Conservation (phyloP, 306 rosid species). For the Quillaja saponaria region DNA sequence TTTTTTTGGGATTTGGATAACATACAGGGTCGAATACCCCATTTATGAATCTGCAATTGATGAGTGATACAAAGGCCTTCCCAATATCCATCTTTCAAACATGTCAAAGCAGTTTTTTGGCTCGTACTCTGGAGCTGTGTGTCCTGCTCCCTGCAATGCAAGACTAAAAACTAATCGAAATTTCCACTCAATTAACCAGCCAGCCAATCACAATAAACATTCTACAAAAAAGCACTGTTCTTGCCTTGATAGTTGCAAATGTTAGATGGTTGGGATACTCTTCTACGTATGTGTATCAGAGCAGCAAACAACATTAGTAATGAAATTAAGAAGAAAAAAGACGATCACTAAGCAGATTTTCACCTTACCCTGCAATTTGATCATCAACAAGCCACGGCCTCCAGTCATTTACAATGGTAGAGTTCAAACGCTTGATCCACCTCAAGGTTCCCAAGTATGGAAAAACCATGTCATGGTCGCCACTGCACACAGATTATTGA, state of each 20-base stretch:
- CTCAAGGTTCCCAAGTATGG: constrained; percentile 47
- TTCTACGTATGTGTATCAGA: too few relatives aligned
- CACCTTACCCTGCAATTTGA: constrained; percentile 51
- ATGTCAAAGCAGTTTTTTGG: constrained; percentile 23
- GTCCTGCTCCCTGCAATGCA: constrained; percentile 52
- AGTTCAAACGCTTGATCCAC: constrained; percentile 56
- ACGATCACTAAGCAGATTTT: not conserved
- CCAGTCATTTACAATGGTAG: constrained; percentile 41
- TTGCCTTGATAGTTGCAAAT: constrained; percentile 52
- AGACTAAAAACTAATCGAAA: too few relatives aligned
- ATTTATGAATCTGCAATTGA: too few relatives aligned
- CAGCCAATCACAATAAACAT: too few relatives aligned
- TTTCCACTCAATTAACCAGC: too few relatives aligned
- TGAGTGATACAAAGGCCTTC: too few relatives aligned
- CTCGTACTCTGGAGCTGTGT: constrained; percentile 45
- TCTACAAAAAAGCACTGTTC: too few relatives aligned
- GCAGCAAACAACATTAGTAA: too few relatives aligned
- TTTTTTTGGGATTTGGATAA: too few relatives aligned
- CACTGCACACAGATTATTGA: too few relatives aligned
- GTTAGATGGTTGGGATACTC: constrained; percentile 43
- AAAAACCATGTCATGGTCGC: constrained; percentile 47
- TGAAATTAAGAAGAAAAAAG: not conserved
- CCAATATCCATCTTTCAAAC: too few relatives aligned
- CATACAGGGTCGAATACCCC: too few relatives aligned
- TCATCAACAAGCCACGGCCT: constrained; percentile 45